Evolutionary conservation across 352 stramenopile genomes (phyloP).

Genomic region (Phytophthora quininea): DNA sequence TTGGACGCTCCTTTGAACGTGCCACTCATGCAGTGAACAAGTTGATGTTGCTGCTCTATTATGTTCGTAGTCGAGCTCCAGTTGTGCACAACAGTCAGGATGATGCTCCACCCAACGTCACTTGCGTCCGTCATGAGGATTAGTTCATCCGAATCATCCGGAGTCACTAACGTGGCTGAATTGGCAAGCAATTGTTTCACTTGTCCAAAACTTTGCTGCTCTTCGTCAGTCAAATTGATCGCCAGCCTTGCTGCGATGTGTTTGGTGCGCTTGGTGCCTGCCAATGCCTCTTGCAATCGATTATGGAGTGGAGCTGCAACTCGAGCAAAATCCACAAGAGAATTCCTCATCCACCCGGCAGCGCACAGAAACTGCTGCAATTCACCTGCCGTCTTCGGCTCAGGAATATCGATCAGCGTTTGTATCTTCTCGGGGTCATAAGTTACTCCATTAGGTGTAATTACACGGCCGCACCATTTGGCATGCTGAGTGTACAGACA

Average conservation of each 20-base stretch:
- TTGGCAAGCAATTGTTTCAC: neutral
- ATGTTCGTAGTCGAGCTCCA: neutral
- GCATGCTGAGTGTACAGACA: conserved; percentile 1
- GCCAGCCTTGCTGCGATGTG: neutral
- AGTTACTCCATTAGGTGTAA: neutral
- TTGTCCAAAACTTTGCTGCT: neutral
- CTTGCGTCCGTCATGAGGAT: neutral
- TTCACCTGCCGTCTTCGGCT: neutral
- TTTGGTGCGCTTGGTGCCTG: neutral
- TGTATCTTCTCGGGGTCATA: neutral
- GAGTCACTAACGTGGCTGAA: neutral
- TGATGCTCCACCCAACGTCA: neutral
- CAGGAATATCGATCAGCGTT: neutral
- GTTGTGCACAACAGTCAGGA: neutral
- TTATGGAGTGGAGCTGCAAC: neutral
- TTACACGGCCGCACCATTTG: neutral
- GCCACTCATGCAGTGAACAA: conserved; percentile 8
- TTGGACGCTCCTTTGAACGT: conserved; percentile 2
- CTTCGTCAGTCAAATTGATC: neutral
- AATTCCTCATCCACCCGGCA: neutral
- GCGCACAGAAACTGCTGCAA: neutral
- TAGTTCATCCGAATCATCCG: neutral
- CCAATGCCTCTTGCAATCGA: neutral
- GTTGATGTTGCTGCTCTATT: neutral
- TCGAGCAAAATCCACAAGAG: neutral